Conservation (phyloP, 352 stramenopile genomes). For the Peronospora belbahrii region DNA sequence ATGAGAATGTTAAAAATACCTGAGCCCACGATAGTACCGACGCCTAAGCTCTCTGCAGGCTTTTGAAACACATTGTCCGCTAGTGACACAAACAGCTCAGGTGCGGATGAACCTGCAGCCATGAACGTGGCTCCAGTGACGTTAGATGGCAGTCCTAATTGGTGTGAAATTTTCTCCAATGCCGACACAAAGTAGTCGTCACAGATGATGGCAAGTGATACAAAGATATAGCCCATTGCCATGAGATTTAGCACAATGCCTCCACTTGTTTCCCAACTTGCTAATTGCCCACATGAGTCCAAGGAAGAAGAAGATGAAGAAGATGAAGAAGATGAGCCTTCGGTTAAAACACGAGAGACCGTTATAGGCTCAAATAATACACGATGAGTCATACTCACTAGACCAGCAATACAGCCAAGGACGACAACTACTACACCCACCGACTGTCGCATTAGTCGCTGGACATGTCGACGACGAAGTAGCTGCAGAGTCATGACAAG, state of each 20-base stretch:
- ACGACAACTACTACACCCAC: conserved; percentile 19
- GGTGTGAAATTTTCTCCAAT: conserved; percentile 71
- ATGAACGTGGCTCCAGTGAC: conserved; percentile 82
- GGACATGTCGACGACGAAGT: conserved; percentile 2
- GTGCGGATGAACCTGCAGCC: conserved; percentile 71
- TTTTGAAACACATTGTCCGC: conserved; percentile 75
- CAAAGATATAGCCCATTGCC: conserved; percentile 67
- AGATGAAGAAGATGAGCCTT: conserved; percentile 14
- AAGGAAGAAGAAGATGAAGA: conserved; percentile 10
- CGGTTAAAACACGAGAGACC: conserved; percentile 7
- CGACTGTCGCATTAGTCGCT: conserved; percentile 16
- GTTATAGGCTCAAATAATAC: background rate
- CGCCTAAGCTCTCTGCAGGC: conserved; percentile 48
- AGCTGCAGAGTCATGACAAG: conserved; percentile 2
- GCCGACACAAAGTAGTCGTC: conserved; percentile 85
- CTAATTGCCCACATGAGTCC: conserved; percentile 29
- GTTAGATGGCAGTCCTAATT: conserved; percentile 53
- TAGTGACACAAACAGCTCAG: conserved; percentile 74
- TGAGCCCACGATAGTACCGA: conserved; percentile 82
- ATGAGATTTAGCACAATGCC: conserved; percentile 58
- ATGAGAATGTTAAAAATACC: conserved; percentile 86
- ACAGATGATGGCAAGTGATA: conserved; percentile 82
- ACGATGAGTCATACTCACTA: conserved; percentile 12
- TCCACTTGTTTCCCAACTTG: conserved; percentile 44
- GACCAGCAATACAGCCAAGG: conserved; percentile 10